Base-by-base conservation (phyloP, 768 basidiomycete species). In the Boletus sensibilis region DNA sequence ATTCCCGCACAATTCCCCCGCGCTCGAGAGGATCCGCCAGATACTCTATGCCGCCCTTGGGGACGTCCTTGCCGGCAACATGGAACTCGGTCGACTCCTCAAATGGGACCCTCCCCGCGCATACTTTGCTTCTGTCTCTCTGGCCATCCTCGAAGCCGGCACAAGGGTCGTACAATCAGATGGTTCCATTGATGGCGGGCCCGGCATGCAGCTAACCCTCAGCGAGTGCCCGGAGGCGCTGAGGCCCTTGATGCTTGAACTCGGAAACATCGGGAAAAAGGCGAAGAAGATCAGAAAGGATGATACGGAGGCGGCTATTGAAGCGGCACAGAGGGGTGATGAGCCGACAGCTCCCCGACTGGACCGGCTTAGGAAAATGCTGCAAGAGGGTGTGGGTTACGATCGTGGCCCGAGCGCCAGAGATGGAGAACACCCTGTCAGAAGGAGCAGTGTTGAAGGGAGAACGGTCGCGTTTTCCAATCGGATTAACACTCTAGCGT, bases 11-110 rank as follows among this genome's bases (percentile, higher is more conserved):
- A 40, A 66, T 33, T 70, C 74, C 42, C 79, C 81, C 0, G 86
- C 84, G 0, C 87, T 94, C 60, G 82, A 85, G 54, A 77, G 88
- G 65, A 93, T 94, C 56, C 87, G 92, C 27, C 91, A 94, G 71
- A 92, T 92, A 0, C 80, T 94, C 18, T 94, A 93, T 69, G 90
- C 92, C 0, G 82, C 89, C 2, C 77, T 94, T 4, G 90, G 79
- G 0, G 89, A 90, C 59, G 83, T 81, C 1, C 77, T 93, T 43
- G 79, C 84, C 47, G 74, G 75, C 5, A 79, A 76, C 13, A 78
- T 81, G 0, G 74, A 78, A 3, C 78, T 94, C 7, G 80, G 81
- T 3, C 54, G 64, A 0, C 77, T 88, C 11, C 80, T 93, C 53
- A 73, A 73, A n/a, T 63, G 65, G 14, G 90, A 93, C 64, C 83